These are phyloP conservation scores for Plasmodium berghei DNA, from an alignment of 169 alveolate species.

Conservation along the genomic window DNA sequence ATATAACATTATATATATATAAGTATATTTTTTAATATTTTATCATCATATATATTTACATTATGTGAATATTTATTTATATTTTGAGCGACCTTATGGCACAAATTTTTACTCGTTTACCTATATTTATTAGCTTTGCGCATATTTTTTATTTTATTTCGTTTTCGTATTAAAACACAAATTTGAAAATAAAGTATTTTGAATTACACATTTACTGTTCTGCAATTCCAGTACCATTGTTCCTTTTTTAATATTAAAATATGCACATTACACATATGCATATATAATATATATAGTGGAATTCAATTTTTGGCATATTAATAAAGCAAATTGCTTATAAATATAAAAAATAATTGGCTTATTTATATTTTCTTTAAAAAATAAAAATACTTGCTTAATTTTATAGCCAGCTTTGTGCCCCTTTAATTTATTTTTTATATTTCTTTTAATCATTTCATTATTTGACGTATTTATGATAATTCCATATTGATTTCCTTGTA, in stretches of 20 bases:
- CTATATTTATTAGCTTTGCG: not conserved
- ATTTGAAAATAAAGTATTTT: constrained; percentile 3
- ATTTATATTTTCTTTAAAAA: too few species aligned
- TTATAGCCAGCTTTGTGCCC: not conserved
- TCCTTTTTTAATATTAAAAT: not conserved
- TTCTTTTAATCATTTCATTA: constrained; percentile 19
- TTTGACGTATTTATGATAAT: too few species aligned
- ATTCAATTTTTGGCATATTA: constrained; percentile 3
- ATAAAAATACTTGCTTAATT: not conserved
- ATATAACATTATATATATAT: constrained; percentile 1
- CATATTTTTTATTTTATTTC: not conserved
- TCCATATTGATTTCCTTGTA: too few species aligned
- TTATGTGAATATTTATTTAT: constrained; percentile 1
- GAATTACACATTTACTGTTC: constrained; percentile 42
- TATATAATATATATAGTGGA: constrained; percentile 4
- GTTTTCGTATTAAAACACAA: constrained; percentile 7
- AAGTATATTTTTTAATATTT: not conserved
- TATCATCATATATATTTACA: constrained; percentile 1
- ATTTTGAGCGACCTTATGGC: not conserved
- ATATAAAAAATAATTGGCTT: not conserved
- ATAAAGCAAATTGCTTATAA: constrained; percentile 12
- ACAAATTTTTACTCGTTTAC: constrained; percentile 9
- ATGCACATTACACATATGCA: not conserved
- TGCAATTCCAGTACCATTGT: not conserved
- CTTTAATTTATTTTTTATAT: not conserved